Base-by-base conservation (phyloP, 78 protist genomes). In the Cavenderia fasciculata region DNA sequence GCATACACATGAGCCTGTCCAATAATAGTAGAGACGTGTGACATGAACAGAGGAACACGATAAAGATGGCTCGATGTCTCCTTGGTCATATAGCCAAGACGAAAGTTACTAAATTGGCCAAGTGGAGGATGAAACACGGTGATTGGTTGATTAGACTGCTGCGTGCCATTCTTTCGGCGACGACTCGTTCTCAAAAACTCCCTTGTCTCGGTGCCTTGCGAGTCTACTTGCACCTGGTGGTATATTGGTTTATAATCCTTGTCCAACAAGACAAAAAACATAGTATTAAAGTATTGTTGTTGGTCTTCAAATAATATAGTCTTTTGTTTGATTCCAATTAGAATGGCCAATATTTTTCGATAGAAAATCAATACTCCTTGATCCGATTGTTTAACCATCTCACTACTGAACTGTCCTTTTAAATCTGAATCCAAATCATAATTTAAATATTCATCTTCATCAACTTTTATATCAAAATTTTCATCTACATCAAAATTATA, bases 341-440 rank as follows among this genome's bases (percentile, higher is more conserved):
- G 25, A 47, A 54, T 43, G 4, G 65, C 25, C 44, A 78, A 16
- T 8, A 66, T 33, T 36, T 78, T 78, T 36, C 75, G 19, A 52
- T 78, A 78, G 31, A 49, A 52, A 7, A 18, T 16, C 43, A 77
- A 44, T 21, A 43, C 21, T 10, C 33, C 25, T 21, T 77, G 66
- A 4, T 49, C 74, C 29, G 19, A 36, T 8, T 49, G 8, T 2
- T 27, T 2, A 25, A 12, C 1, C 5, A 12, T 23, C 23, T 49
- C 59, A 10, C 16, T n/a, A 8, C 8, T 2, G 21, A n/a, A n/a
- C 69, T 61, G 44, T n/a, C n/a, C n/a, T n/a, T n/a, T n/a, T 38
- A 63, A 41, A 63, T 77, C 87, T 16, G 31, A 16, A 12, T 54
- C 62, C 36, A 77, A 21, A 18, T 63, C 57, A 49, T 77, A 77